A percentile compares a stretch with the other conserved stretches of the same genome.
phyloP scores from a whole-genome alignment of 176 grass and related monocot species.

The Rhynchospora tenuis region DNA sequence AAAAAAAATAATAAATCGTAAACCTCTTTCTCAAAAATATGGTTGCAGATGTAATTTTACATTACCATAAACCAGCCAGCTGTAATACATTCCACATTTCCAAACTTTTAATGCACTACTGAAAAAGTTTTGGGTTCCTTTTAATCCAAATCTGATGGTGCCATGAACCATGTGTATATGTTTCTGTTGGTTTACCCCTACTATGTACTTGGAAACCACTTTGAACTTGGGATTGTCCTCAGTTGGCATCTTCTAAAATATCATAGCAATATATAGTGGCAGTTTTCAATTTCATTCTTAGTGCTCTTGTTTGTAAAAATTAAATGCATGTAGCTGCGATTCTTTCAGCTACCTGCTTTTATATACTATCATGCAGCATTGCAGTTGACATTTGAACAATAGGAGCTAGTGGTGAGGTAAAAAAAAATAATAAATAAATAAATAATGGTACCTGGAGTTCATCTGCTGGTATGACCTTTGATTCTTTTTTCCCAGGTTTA shows the following conservation, averaged over 20 bases:
- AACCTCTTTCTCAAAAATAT: background rate
- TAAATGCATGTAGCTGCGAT: background rate
- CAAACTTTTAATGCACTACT: background rate
- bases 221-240: background rate
- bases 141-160: background rate
- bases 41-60: background rate
- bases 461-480: constrained; percentile 38
- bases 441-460: constrained; percentile 42
- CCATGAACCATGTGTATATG: background rate
- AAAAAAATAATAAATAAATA: too few relatives aligned
- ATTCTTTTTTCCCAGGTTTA: constrained; percentile 42
- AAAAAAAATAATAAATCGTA: background rate
- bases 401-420: background rate
- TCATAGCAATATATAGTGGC: background rate
- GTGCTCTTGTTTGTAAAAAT: background rate
- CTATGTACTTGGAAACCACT: background rate
- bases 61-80: background rate
- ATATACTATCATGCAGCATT: background rate
- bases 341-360: background rate
- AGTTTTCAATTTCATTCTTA: constrained; percentile 1
- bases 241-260: background rate
- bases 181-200: background rate
- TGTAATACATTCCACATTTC: background rate
- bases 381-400: background rate
- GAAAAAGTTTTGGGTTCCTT: background rate